Evolutionary conservation across 1,139 yeast genomes (phyloP), one percentile per base, ranked within the genome.

Genomic region (Candida mesenterica): DNA sequence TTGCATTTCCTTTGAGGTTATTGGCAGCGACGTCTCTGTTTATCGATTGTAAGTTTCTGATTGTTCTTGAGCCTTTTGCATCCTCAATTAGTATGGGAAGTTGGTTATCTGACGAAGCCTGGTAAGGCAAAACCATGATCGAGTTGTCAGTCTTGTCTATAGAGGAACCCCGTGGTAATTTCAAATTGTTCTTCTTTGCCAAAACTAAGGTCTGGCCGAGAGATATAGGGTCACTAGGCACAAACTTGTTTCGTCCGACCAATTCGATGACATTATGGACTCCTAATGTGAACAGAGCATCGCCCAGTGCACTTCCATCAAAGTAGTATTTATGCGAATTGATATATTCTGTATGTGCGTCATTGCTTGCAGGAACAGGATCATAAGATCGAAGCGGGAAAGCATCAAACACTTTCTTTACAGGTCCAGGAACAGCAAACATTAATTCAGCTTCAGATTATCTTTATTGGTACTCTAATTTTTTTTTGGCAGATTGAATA

Each of bases 181-280:
- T 59, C 20, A 65, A 47, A 1, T 43, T 39, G 36, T 65, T 65
- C 46, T 67, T 71, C 15, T 53, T 36, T 12, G 67, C 60, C 13
- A 72, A 45, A 3, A 62, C 49, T 33, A 70, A 49, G 20, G 61
- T 52, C 15, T 58, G 53, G 8, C 60, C 63, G 6, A 70, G 46
- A 12, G 76, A 68, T 1, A 68, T 48, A 1, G 79, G 79, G 41
- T 74, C 79, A 0, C 67, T 55, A 4, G 79, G 75, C 1, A 68
- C 41, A 6, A 46, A 45, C 2, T 42, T 46, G 1, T 56, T 46
- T 13, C 24, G 6, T 8, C 61, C 52, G 9, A 7, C 15, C 6
- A 15, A 28, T 13, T 28, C 15, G 12, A 48, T 37, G 3, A 68
- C 52, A 43, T 65, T 68, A 46, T 66, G 69, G 1, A 72, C 73